Conservation (phyloP, 768 basidiomycete genomes). For the Leccinum ochraceum region DNA sequence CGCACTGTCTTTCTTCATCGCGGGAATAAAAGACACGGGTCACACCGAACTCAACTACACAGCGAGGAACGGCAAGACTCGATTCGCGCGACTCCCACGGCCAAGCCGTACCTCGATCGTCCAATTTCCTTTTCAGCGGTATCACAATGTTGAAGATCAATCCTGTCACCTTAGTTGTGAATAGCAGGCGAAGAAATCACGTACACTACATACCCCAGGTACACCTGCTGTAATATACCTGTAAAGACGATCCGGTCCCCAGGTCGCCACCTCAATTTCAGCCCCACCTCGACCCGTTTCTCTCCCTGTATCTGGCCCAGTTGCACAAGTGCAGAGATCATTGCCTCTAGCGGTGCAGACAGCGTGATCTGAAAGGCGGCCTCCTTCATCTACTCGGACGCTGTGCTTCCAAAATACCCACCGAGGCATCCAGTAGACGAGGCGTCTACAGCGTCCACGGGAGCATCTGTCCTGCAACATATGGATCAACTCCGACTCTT, state of each 20-base stretch:
- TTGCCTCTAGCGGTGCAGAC: slow-evolving; percentile 47
- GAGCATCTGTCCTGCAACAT: slow-evolving; percentile 26
- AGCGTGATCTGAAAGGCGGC: slow-evolving; percentile 56
- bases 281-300: slow-evolving; percentile 14
- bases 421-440: slow-evolving; percentile 56
- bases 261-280: slow-evolving; percentile 2
- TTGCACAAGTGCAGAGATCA: slow-evolving; percentile 47
- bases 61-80: slow-evolving; percentile 37
- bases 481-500: slow-evolving; percentile 66
- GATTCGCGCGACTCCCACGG: slow-evolving; percentile 41
- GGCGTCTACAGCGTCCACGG: slow-evolving; percentile 7
- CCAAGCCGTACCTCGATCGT: slow-evolving; percentile 60
- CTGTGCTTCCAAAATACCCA: slow-evolving; percentile 72
- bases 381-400: slow-evolving; percentile 54
- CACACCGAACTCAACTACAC: slow-evolving; percentile 54
- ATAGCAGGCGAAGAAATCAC: neutral
- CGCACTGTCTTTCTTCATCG: slow-evolving; percentile 48
- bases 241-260: slow-evolving; percentile 52
- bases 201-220: slow-evolving; percentile 29
- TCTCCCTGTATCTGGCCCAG: slow-evolving; percentile 38
- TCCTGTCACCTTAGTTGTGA: slow-evolving; percentile 1
- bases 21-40: slow-evolving; percentile 53
- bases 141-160: neutral
- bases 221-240: slow-evolving; percentile 56
- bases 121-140: slow-evolving; percentile 42